phyloP scores from a whole-genome alignment of 306 rosid genomes.

The Citrullus mucosospermus region DNA sequence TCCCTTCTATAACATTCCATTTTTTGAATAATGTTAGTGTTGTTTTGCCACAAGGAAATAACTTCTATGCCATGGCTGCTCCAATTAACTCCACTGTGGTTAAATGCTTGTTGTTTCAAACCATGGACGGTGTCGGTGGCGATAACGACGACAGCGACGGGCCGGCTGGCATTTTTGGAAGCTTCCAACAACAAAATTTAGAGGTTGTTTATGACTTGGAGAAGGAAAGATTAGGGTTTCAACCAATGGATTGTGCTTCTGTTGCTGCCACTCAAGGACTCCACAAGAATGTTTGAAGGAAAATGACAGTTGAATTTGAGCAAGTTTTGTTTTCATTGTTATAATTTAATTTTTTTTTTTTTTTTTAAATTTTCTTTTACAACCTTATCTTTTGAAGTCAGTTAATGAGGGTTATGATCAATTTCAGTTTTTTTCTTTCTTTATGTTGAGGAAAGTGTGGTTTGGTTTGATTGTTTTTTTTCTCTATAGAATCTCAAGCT shows the following conservation, averaged over 20 bases:
- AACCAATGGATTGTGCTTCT: constrained; percentile 31
- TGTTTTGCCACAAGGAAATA: constrained; percentile 26
- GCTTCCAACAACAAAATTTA: constrained; percentile 45
- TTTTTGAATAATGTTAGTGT: constrained; percentile 31
- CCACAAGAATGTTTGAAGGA: background rate
- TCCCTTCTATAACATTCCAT: constrained; percentile 34
- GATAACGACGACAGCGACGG: constrained; percentile 17
- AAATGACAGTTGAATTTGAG: background rate
- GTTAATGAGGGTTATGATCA: background rate
- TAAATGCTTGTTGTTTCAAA: constrained; percentile 36
- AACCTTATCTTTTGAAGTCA: background rate
- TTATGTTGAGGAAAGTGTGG: background rate
- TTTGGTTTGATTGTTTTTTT: background rate
- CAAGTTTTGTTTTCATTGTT: background rate
- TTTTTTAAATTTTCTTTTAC: background rate
- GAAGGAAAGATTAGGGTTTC: constrained; percentile 40
- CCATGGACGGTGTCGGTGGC: constrained; percentile 26
- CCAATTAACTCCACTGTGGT: constrained; percentile 31
- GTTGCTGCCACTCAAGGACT: constrained; percentile 21
- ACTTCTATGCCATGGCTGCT: constrained; percentile 41
- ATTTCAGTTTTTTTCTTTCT: background rate
- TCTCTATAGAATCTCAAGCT: background rate
- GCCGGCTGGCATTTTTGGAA: constrained; percentile 48
- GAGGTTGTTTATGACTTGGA: constrained; percentile 44
- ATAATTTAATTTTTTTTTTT: background rate